Evolutionary conservation across 345 rosid species (phyloP).

Genomic region (Populus euphratica): DNA sequence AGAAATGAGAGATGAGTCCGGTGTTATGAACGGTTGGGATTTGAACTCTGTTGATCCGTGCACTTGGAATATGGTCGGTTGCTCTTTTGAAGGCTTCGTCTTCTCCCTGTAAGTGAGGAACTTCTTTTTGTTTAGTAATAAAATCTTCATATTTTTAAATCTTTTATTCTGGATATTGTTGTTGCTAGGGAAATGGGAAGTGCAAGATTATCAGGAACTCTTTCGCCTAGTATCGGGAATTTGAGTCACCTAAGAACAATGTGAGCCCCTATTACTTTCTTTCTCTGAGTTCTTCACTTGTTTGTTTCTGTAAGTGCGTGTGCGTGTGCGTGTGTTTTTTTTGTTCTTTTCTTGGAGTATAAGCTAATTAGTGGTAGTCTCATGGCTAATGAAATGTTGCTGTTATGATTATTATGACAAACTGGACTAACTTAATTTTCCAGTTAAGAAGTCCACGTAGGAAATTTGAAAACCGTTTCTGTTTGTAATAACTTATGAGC

Average conservation of each 20-base stretch:
- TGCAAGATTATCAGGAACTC: slow-evolving; percentile 62
- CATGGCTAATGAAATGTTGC: not conserved
- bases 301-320: not conserved
- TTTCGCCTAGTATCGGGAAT: slow-evolving; percentile 74
- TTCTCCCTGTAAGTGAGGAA: slow-evolving; percentile 59
- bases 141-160: not conserved
- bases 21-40: slow-evolving; percentile 85
- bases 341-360: not conserved
- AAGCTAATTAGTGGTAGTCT: not conserved
- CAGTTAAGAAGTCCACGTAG: not conserved
- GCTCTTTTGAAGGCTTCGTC: slow-evolving; percentile 75
- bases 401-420: not conserved
- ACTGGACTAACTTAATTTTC: not conserved
- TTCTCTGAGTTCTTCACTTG: not conserved
- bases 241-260: slow-evolving; percentile 67
- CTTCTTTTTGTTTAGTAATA: not conserved
- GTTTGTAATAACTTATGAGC: not conserved
- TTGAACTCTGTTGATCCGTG: slow-evolving; percentile 97
- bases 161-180: slow-evolving; percentile 8
- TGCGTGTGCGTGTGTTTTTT: not conserved
- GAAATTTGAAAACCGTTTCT: not conserved
- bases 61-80: slow-evolving; percentile 95
- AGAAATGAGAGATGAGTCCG: slow-evolving; percentile 58
- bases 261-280: slow-evolving; percentile 36
- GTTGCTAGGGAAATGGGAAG: slow-evolving; percentile 71